These are phyloP conservation scores for Penicillium silybi DNA, from an alignment of 495 filamentous ascomycete species.

Conservation along the genomic window DNA sequence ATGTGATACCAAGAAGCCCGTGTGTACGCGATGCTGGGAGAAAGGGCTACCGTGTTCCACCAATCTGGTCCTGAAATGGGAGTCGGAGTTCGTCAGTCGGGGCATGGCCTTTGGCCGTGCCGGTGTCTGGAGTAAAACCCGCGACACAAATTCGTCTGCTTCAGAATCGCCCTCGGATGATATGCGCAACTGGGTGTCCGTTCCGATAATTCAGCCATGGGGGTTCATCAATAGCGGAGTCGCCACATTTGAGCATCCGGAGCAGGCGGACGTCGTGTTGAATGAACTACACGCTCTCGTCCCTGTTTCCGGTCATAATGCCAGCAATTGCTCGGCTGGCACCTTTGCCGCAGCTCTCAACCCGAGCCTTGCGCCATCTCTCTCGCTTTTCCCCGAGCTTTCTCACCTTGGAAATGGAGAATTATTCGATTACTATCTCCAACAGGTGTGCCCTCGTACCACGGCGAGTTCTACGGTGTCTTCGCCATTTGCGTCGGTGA, in stretches of 20 bases:
- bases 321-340: background rate
- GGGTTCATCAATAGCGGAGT: slow-evolving; percentile 38
- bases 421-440: slow-evolving; percentile 43
- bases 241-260: slow-evolving; percentile 28
- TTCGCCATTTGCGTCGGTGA: slow-evolving; percentile 41
- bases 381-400: slow-evolving; percentile 30
- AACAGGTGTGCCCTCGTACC: slow-evolving; percentile 41
- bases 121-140: slow-evolving; percentile 40
- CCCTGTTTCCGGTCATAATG: background rate
- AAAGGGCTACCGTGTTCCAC: slow-evolving; percentile 38
- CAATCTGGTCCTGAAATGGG: slow-evolving; percentile 42
- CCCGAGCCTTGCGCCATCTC: slow-evolving; percentile 7
- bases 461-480: slow-evolving; percentile 32
- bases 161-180: slow-evolving; percentile 14
- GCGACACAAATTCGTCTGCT: slow-evolving; percentile 8
- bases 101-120: slow-evolving; percentile 43
- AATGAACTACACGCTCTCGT: slow-evolving; percentile 26
- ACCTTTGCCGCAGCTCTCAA: background rate
- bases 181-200: slow-evolving; percentile 27
- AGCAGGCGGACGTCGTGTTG: slow-evolving; percentile 25
- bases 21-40: slow-evolving; percentile 37
- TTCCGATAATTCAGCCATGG: slow-evolving; percentile 29
- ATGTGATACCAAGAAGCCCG: slow-evolving; percentile 42
- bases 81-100: slow-evolving; percentile 42
- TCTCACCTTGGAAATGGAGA: slow-evolving; percentile 24